Percentiles rank a stretch among this genome's conserved stretches.
Evolutionary conservation across 768 basidiomycete genomes (phyloP).

Genomic region (Suillus hirtellus): DNA sequence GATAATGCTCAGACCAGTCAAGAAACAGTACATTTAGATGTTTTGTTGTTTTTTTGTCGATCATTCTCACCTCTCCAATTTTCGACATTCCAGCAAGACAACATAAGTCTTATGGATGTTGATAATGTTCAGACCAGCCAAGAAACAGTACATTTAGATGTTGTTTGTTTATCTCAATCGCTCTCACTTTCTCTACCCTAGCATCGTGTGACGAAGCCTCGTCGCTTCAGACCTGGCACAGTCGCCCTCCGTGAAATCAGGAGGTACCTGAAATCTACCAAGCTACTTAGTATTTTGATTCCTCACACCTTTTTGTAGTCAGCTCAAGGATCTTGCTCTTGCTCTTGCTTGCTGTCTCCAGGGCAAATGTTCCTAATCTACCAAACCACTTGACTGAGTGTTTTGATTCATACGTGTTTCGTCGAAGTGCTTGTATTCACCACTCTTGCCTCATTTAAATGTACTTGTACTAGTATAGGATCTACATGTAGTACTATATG

Average conservation of each 20-base stretch:
- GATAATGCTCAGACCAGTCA: no score
- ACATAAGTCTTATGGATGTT: no score
- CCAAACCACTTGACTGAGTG: not conserved
- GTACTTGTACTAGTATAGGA: not conserved
- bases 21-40: no score
- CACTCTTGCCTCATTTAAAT: not conserved
- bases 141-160: no score
- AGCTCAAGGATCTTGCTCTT: conserved; percentile 31
- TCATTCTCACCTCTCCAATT: no score
- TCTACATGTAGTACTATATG: not conserved
- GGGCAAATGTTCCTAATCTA: conserved; percentile 28
- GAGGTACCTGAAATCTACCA: conserved; percentile 90
- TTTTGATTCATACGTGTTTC: not conserved
- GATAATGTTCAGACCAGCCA: no score
- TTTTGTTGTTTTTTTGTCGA: no score
- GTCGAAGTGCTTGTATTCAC: not conserved
- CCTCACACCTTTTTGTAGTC: conserved; percentile 18
- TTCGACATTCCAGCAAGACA: no score
- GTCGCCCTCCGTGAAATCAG: conserved; percentile 94
- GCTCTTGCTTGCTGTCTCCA: conserved; percentile 34
- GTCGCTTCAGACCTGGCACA: conserved; percentile 86
- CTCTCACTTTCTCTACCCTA: no score
- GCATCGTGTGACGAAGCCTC: conserved; percentile 86
- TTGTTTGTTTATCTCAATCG: no score
- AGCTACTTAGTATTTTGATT: conserved; percentile 51